These are phyloP conservation scores for Talaromyces amestolkiae DNA, from an alignment of 2,329 filamentous ascomycete genomes.

Conservation along the genomic window DNA sequence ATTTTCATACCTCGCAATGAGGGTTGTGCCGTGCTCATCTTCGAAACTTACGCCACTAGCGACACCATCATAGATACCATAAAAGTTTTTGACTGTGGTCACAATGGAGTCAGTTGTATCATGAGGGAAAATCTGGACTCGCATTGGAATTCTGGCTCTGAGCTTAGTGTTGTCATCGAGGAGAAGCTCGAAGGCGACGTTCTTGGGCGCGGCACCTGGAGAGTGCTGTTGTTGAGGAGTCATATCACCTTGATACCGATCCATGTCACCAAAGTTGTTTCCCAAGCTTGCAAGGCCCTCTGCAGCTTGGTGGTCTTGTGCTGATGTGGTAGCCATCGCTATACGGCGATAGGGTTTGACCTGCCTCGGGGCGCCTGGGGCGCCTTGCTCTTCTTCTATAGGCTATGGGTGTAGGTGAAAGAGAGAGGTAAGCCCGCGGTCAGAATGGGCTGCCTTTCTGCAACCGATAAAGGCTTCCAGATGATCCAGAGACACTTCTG, in stretches of 20 bases:
- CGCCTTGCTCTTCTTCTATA: constrained; percentile 16
- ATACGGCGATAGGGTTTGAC: constrained; percentile 27
- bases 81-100: constrained; percentile 98
- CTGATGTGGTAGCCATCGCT: constrained; percentile 35
- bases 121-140: constrained; percentile 84
- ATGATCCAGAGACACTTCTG: not conserved
- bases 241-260: constrained; percentile 27
- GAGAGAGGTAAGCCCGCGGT: constrained; percentile 1
- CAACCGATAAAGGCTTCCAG: not conserved
- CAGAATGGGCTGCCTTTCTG: constrained; percentile 4
- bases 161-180: constrained; percentile 57
- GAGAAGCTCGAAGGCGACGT: constrained; percentile 63
- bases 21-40: constrained; percentile 79
- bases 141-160: constrained; percentile 62
- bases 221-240: constrained; percentile 34
- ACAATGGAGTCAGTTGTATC: constrained; percentile 98
- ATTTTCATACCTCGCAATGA: constrained; percentile 96
- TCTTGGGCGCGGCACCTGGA: constrained; percentile 51
- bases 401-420: constrained; percentile 4
- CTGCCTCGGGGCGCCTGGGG: constrained; percentile 15
- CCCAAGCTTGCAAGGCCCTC: constrained; percentile 30
- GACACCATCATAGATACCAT: constrained; percentile 82
- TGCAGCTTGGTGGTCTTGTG: constrained; percentile 30
- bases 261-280: constrained; percentile 31
- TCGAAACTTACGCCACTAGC: constrained; percentile 91